Conservation (phyloP, 1,284 basidiomycete genomes). For the Cystobasidium slooffiae region DNA sequence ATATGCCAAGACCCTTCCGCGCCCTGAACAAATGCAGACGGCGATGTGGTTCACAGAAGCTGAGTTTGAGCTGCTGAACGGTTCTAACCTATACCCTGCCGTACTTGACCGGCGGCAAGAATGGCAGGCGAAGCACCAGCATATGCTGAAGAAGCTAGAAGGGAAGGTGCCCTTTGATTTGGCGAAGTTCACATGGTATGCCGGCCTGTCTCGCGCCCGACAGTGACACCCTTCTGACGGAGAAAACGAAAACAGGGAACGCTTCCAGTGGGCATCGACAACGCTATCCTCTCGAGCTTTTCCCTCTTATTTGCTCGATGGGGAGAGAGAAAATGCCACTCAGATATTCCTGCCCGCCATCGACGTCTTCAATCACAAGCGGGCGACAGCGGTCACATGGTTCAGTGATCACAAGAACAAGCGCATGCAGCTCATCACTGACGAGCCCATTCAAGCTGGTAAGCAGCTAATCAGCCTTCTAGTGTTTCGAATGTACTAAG, state of each 20-base stretch:
- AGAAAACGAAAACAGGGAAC: slow-evolving; percentile 22
- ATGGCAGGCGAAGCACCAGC: slow-evolving; percentile 20
- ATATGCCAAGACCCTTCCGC: slow-evolving; percentile 73
- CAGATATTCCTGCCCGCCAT: slow-evolving; percentile 83
- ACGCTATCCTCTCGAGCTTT: slow-evolving; percentile 71
- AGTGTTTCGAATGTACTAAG: background rate
- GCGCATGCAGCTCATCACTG: slow-evolving; percentile 50
- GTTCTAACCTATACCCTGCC: slow-evolving; percentile 77
- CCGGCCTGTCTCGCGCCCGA: too few relatives aligned
- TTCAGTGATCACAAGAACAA: slow-evolving; percentile 61
- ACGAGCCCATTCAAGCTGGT: slow-evolving; percentile 45
- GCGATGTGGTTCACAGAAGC: slow-evolving; percentile 70
- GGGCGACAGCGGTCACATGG: slow-evolving; percentile 77
- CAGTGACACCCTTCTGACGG: background rate
- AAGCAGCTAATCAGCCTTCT: slow-evolving; percentile 50
- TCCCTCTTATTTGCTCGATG: slow-evolving; percentile 74
- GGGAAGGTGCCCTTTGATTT: slow-evolving; percentile 9
- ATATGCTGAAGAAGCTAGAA: slow-evolving; percentile 20
- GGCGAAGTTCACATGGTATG: slow-evolving; percentile 16
- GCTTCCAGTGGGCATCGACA: slow-evolving; percentile 42
- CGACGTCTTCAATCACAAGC: slow-evolving; percentile 80
- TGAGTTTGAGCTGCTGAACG: slow-evolving; percentile 70
- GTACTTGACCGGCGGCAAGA: slow-evolving; percentile 56
- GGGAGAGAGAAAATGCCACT: slow-evolving; percentile 61
- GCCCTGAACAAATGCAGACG: slow-evolving; percentile 66